Evolutionary conservation across 805 yeast genomes (phyloP).

Genomic region (Limtongia smithiae): DNA sequence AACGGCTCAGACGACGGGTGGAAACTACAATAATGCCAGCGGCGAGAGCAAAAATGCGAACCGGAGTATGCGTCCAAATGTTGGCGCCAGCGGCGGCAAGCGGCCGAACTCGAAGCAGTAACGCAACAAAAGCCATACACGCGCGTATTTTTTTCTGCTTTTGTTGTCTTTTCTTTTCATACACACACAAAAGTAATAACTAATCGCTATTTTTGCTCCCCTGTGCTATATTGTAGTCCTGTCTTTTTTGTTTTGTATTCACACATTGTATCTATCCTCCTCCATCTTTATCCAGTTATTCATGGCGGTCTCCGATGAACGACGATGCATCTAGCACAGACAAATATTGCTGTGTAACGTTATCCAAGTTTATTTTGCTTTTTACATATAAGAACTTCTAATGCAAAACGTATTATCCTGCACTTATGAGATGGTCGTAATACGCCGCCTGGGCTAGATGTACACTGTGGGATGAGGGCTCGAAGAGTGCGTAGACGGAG

Average conservation of each 20-base stretch:
- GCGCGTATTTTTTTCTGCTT: background rate
- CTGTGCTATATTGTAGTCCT: too few species aligned
- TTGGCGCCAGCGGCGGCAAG: constrained; percentile 3
- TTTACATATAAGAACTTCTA: background rate
- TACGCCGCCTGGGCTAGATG: constrained; percentile 23
- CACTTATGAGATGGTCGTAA: constrained; percentile 3
- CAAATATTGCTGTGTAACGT: background rate
- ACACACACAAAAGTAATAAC: too few species aligned
- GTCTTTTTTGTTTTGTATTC: too few species aligned
- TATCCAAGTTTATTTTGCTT: background rate
- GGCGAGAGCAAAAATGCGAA: constrained; percentile 1
- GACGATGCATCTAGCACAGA: background rate
- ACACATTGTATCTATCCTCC: too few species aligned
- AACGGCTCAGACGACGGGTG: background rate
- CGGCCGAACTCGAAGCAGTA: background rate
- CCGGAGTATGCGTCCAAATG: background rate
- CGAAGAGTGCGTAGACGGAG: constrained; percentile 20
- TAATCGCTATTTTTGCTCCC: too few species aligned
- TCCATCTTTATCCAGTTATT: too few species aligned
- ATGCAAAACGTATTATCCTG: background rate
- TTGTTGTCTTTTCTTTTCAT: background rate
- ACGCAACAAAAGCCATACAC: background rate
- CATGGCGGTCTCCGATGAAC: too few species aligned
- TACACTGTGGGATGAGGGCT: constrained; percentile 7
- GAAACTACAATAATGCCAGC: background rate